Evolutionary conservation across 2,329 filamentous ascomycete genomes (phyloP).

Genomic region (Ilyonectria robusta): DNA sequence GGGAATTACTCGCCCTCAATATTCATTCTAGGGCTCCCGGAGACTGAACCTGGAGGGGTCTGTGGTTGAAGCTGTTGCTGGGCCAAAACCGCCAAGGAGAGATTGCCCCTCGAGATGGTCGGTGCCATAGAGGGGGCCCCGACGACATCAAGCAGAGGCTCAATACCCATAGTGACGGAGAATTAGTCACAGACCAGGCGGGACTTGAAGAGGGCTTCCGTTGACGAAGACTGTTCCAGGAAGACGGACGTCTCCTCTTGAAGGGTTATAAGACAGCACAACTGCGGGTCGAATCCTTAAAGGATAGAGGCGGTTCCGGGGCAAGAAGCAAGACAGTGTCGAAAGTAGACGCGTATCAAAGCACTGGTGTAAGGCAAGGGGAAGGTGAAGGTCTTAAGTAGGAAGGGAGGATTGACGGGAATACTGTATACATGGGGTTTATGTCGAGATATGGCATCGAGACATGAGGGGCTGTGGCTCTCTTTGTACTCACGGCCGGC

Average conservation of each 20-base stretch:
- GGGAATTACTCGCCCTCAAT: slow-evolving; percentile 47
- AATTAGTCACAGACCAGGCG: slow-evolving; percentile 24
- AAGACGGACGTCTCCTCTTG: slow-evolving; percentile 40
- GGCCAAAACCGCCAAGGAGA: slow-evolving; percentile 10
- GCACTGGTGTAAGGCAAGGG: slow-evolving; percentile 38
- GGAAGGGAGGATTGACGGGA: slow-evolving; percentile 43
- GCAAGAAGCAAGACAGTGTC: slow-evolving; percentile 26
- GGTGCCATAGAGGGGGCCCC: slow-evolving; percentile 23
- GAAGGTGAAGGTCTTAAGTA: slow-evolving; percentile 44
- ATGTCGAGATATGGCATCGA: slow-evolving; percentile 40
- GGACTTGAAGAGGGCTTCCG: slow-evolving; percentile 27
- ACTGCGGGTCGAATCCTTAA: slow-evolving; percentile 21
- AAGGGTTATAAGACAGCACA: slow-evolving; percentile 40
- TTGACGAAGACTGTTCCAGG: slow-evolving; percentile 34
- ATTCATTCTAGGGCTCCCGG: slow-evolving; percentile 53
- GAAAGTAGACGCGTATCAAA: slow-evolving; percentile 32
- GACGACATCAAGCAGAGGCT: slow-evolving; percentile 40
- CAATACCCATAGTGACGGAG: slow-evolving; percentile 38
- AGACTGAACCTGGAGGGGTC: slow-evolving; percentile 49
- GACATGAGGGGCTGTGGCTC: slow-evolving; percentile 45
- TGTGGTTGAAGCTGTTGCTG: slow-evolving; percentile 36
- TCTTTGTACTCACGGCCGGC: slow-evolving; percentile 50
- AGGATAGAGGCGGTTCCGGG: not conserved
- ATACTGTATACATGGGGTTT: slow-evolving; percentile 41
- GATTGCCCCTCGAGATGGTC: slow-evolving; percentile 13